Base-by-base conservation (phyloP, 2,329 filamentous ascomycete species). In the Fusarium sp. region DNA sequence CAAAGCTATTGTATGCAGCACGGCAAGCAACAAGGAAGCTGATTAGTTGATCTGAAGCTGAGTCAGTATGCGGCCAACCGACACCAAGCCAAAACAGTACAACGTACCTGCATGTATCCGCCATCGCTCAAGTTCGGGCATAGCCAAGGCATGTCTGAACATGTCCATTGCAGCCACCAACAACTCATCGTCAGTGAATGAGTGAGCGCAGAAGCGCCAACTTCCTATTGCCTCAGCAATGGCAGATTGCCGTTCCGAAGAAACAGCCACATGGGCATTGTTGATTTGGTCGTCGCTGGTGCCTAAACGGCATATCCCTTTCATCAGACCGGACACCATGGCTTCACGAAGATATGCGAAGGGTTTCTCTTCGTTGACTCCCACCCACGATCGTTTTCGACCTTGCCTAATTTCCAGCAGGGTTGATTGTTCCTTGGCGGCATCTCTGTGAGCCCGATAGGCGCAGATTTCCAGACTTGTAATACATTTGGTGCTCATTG, bases 1-100 rank as follows among this genome's bases (percentile, higher is more conserved):
- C 94, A 80, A 97, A 97, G 65, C 90, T 93, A 81, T 98, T 98
- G 84, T 99, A 99, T n/a, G 96, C 94, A 52, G 92, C 91, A 69
- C 95, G 92, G 78, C 94, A 96, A 58, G 95, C 94, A 70, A 97
- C 88, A 68, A 98, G 86, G 78, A 97, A 98, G 59, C 90, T 91
- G 72, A 93, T 92, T 33, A 99, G 86, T 80, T 97, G 92, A 75
- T 93, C 94, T 93, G 46, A 72, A 58, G 66, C 70, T 68, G 65
- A 76, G 82, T 88, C 80, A 88, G 85, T 76, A 80, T 72, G 62
- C 46, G 46, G 39, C 52, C 50, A 62, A 33, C 55, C 68, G 59
- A 56, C 45, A 58, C 41, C 62, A 63, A n/a, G 42, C 27, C n/a
- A 42, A 53, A 50, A 38, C 31, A 54, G 58, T 39, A 63, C 65